Evolutionary conservation across 1,284 basidiomycete species (phyloP).

Genomic region (Ceratorhiza oryzae-sativae): DNA sequence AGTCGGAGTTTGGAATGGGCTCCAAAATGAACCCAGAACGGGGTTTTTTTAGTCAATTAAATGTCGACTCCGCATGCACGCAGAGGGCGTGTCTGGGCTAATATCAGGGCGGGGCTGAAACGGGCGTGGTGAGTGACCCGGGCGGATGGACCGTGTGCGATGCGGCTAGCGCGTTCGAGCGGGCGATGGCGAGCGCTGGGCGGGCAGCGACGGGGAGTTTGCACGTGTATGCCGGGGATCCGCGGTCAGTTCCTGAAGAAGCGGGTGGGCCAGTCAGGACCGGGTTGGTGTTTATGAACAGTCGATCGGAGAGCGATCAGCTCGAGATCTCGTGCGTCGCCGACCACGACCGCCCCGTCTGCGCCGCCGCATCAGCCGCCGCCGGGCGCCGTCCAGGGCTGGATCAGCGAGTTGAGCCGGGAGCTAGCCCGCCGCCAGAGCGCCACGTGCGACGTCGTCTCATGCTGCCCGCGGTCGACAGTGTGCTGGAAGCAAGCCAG

Average conservation of each 20-base stretch:
- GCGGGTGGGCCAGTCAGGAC: slow-evolving; percentile 1
- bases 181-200: neutral
- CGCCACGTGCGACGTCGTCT: neutral
- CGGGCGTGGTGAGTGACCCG: neutral
- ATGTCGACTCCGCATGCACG: neutral
- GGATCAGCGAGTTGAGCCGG: neutral
- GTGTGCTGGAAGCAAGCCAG: slow-evolving; percentile 28
- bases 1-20: neutral
- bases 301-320: slow-evolving; percentile 33
- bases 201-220: neutral
- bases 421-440: neutral
- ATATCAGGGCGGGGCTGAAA: neutral
- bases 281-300: slow-evolving; percentile 1
- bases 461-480: slow-evolving; percentile 15
- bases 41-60: neutral
- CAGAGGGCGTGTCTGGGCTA: neutral
- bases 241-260: slow-evolving; percentile 30
- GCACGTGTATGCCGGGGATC: neutral
- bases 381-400: slow-evolving; percentile 13
- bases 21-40: neutral
- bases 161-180: neutral
- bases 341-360: slow-evolving; percentile 1
- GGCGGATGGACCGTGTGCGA: neutral
- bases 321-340: slow-evolving; percentile 4
- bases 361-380: neutral